Percentiles rank a stretch among this genome's conserved stretches.
Evolutionary conservation across 163 green algal genomes (phyloP).

Genomic region (Trebouxiophyceae sp.): DNA sequence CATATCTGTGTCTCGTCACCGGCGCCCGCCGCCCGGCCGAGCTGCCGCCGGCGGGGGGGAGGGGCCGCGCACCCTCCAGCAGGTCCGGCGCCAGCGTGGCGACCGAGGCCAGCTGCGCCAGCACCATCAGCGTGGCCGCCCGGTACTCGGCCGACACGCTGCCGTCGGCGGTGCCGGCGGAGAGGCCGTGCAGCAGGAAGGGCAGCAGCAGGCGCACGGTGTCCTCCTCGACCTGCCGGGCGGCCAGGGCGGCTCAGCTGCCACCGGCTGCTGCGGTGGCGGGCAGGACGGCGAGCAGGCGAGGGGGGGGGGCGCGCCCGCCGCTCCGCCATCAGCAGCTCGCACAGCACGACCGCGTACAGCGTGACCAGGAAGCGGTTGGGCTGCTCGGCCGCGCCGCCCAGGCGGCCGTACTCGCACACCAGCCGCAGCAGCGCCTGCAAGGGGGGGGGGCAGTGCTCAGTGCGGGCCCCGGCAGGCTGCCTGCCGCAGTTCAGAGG

Average conservation of each 20-base stretch:
- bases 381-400: slow-evolving; percentile 7
- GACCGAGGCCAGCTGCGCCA: slow-evolving; percentile 47
- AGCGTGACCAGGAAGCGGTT: slow-evolving; percentile 59
- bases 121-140: slow-evolving; percentile 62
- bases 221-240: slow-evolving; percentile 29
- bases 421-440: slow-evolving; percentile 59
- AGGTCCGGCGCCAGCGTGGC: slow-evolving; percentile 41
- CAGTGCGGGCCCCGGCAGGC: too few relatives aligned
- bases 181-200: slow-evolving; percentile 60
- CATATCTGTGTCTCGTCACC: not conserved
- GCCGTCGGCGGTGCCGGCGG: not conserved
- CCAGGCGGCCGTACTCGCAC: slow-evolving; percentile 33
- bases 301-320: not conserved
- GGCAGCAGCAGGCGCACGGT: slow-evolving; percentile 56
- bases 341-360: slow-evolving; percentile 69
- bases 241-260: not conserved
- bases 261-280: not conserved
- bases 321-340: slow-evolving; percentile 36
- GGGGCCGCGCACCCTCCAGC: slow-evolving; percentile 25
- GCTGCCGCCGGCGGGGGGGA: not conserved
- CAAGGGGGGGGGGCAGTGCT: not conserved
- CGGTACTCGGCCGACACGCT: slow-evolving; percentile 46
- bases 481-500: too few relatives aligned
- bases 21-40: too few relatives aligned
- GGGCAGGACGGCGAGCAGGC: not conserved